Percentiles rank a stretch among this genome's conserved stretches.
Evolutionary conservation across 345 rosid species (phyloP).

Genomic region (Ricinus communis): DNA sequence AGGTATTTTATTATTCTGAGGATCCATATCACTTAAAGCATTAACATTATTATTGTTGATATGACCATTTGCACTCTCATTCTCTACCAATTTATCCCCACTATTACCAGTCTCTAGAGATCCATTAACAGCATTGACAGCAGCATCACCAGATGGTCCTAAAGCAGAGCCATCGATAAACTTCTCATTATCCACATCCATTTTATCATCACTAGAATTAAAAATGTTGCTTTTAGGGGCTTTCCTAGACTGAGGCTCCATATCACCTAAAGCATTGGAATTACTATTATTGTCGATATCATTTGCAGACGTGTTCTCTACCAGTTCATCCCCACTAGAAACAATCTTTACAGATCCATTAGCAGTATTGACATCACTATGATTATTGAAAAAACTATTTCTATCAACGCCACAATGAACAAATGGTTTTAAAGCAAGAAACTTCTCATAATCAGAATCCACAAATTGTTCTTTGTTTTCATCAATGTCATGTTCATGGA

Average conservation of each 20-base stretch:
- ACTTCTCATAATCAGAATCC: neutral
- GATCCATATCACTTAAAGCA: neutral
- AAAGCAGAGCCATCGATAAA: neutral
- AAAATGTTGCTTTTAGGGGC: no score
- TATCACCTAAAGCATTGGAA: no score
- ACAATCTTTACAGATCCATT: neutral
- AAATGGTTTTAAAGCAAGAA: neutral
- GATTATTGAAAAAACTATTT: neutral
- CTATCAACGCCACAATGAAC: neutral
- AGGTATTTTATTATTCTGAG: neutral
- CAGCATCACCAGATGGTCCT: neutral
- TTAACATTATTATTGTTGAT: no score
- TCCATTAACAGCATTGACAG: slow-evolving; percentile 4
- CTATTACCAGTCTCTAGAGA: neutral
- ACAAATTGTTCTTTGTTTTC: neutral
- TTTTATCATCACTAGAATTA: neutral
- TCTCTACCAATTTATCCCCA: neutral
- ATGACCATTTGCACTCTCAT: neutral
- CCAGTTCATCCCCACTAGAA: neutral
- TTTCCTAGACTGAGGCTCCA: no score
- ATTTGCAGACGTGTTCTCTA: neutral
- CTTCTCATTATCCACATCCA: neutral
- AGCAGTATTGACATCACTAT: neutral
- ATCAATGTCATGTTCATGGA: neutral
- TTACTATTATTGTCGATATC: neutral